Base-by-base conservation (phyloP, 495 filamentous ascomycete species). In the Hypoxylon perforatum region DNA sequence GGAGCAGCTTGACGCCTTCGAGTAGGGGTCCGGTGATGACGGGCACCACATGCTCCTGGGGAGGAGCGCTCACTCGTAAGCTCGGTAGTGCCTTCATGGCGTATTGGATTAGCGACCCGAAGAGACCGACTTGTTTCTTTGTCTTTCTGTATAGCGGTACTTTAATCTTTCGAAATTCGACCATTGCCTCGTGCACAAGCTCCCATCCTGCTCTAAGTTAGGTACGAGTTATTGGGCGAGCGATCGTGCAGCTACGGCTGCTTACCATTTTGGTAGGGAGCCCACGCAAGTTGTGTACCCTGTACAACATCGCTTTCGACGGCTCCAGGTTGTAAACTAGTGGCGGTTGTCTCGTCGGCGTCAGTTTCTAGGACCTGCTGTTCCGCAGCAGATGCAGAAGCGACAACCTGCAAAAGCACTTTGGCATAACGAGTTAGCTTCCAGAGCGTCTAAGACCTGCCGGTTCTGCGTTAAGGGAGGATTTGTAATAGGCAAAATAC, bases 1-100 rank as follows among this genome's bases (percentile, higher is more conserved):
- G 85, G 55, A 99, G 82, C 45, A 94, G 83, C 51, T 83, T 82
- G 36, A 96, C 90, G 1, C 92, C 93, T 18, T 84, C 78, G 15
- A 79, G 75, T 19, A 87, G 78, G 21, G 76, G 75, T 1, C 75
- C 75, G 49, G 64, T 77, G 22, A 80, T 67, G 19, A 63, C 50
- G 12, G 60, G 56, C 28, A 64, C 51, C 17, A 64, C 35, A 30
- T 73, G 63, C 28, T 77, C 63, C 9, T 76, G 73, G 10, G 76
- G 69, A n/a, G 80, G 78, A 7, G 78, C 73, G 50, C 70, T 78
- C 17, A 76, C 74, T 49, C 76, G 76, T 25, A 82, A 35, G 30
- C 76, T 82, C 35, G 81, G 80, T 48, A 81, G 61, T 4, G 75
- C 76, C 58, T 80, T 81, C 35, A 77, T 50, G 36, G 71, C 65